Conservation (phyloP, 75 land plant genomes). For the Pinus tabuliformis region DNA sequence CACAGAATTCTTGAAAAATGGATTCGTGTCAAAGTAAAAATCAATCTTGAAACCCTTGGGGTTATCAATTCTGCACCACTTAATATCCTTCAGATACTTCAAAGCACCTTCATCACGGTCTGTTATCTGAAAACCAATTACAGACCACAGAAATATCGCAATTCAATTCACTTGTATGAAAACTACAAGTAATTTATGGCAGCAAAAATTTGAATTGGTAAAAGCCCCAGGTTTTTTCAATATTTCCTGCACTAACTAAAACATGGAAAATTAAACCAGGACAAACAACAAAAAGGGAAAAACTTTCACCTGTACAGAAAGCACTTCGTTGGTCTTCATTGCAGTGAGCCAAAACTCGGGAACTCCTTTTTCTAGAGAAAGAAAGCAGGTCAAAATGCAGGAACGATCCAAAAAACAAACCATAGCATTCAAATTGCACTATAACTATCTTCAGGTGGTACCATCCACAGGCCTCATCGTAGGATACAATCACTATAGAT, state of each 20-base stretch:
- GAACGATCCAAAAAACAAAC: background rate
- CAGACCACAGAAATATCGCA: background rate
- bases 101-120: slow-evolving; percentile 97
- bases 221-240: too few species aligned
- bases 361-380: too few species aligned
- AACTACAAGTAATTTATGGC: background rate
- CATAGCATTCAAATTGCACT: background rate
- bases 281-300: background rate
- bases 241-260: too few species aligned
- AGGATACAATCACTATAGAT: too few species aligned
- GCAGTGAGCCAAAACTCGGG: too few species aligned
- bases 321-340: too few species aligned
- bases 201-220: too few species aligned
- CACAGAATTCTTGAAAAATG: slow-evolving; percentile 7
- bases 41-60: slow-evolving; percentile 97
- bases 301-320: too few species aligned
- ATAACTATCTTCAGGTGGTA: background rate
- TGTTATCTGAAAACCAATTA: slow-evolving; percentile 56
- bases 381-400: too few species aligned
- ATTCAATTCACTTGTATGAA: too few species aligned
- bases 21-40: slow-evolving; percentile 82
- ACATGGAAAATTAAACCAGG: background rate
- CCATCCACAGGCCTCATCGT: too few species aligned
- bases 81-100: slow-evolving; percentile 84
- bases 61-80: slow-evolving; percentile 68